Conservation (phyloP, 2,329 filamentous ascomycete species). For the Shiraia sp. region DNA sequence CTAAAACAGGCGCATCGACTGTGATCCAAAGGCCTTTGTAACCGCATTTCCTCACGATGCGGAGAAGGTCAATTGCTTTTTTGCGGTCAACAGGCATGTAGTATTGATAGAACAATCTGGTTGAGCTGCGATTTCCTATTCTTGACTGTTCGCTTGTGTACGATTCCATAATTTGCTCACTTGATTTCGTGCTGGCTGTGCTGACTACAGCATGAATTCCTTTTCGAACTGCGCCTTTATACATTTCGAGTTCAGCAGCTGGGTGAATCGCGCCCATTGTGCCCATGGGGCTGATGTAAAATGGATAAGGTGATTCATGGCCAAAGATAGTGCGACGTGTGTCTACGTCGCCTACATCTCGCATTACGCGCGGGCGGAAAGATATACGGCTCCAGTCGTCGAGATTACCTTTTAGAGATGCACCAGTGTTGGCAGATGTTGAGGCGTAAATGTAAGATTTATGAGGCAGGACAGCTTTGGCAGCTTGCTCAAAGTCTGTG, state of each 20-base stretch:
- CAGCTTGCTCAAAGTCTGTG: constrained; percentile 38
- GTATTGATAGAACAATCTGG: constrained; percentile 40
- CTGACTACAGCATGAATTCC: constrained; percentile 43
- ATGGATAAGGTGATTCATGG: constrained; percentile 37
- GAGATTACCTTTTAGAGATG: constrained; percentile 36
- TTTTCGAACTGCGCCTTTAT: constrained; percentile 39
- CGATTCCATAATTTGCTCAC: constrained; percentile 39
- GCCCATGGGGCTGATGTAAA: constrained; percentile 47
- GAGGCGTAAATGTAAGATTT: constrained; percentile 42
- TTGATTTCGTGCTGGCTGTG: constrained; percentile 37
- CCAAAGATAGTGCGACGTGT: constrained; percentile 41
- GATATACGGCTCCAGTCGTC: constrained; percentile 41
- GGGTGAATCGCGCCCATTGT: constrained; percentile 41
- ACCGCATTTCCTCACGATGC: constrained; percentile 33
- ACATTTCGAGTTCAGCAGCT: constrained; percentile 43
- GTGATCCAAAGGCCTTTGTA: constrained; percentile 44
- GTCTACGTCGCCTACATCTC: constrained; percentile 39
- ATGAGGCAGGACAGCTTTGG: constrained; percentile 36
- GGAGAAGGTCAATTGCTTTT: constrained; percentile 39
- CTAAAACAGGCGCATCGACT: constrained; percentile 41
- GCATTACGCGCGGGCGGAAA: constrained; percentile 43
- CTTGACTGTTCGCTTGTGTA: constrained; percentile 29
- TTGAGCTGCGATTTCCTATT: constrained; percentile 31
- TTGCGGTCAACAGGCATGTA: constrained; percentile 41
- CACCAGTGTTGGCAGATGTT: constrained; percentile 39